Conservation (phyloP, 169 alveolate genomes). For the Cystoisospora suis region DNA sequence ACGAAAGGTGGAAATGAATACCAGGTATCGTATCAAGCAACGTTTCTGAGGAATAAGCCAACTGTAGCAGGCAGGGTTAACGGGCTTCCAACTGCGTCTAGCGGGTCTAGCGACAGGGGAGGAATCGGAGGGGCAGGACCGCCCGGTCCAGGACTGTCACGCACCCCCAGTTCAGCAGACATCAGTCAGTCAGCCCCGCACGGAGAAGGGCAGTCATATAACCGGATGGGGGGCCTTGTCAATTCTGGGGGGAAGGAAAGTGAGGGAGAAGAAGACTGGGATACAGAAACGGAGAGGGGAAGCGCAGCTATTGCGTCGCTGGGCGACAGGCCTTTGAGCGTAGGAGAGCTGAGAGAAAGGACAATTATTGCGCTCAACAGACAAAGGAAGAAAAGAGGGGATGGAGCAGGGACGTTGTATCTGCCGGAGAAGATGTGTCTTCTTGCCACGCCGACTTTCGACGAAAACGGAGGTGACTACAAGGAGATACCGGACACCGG, state of each 20-base stretch:
- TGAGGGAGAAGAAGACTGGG: background rate
- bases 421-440: constrained; percentile 10
- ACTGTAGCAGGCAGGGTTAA: too few species aligned
- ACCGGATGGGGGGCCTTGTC: background rate
- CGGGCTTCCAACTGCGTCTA: too few species aligned
- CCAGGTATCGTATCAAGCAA: too few species aligned
- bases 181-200: too few species aligned
- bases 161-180: too few species aligned
- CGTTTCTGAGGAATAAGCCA: too few species aligned
- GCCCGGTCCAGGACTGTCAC: too few species aligned
- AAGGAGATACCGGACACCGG: too few species aligned
- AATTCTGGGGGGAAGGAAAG: background rate
- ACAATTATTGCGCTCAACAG: constrained; percentile 9
- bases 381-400: constrained; percentile 9
- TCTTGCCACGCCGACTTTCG: background rate
- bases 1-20: too few species aligned
- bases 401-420: background rate
- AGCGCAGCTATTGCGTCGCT: background rate
- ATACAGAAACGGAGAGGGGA: background rate
- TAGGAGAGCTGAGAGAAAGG: background rate
- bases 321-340: constrained; percentile 22
- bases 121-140: too few species aligned
- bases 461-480: too few species aligned
- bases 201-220: background rate
- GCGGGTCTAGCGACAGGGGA: too few species aligned